Conservation (phyloP, 2,329 filamentous ascomycete species). For the Monilinia fructigena region DNA sequence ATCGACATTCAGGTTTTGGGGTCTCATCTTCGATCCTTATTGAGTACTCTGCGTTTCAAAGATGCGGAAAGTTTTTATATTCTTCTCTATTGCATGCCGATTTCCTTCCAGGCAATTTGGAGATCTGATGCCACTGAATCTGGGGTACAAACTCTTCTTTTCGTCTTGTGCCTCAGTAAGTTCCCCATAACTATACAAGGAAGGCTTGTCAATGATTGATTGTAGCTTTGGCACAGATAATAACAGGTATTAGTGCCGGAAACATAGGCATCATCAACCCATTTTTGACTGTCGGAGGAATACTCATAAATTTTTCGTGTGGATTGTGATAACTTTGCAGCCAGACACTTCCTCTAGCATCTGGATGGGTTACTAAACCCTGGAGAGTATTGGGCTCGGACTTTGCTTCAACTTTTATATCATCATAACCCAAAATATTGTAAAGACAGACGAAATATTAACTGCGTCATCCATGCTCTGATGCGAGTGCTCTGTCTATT, state of each 20-base stretch:
- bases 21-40: no score
- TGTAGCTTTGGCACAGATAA: background rate
- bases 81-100: slow-evolving; percentile 38
- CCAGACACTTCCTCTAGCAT: background rate
- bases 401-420: no score
- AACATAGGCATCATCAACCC: background rate
- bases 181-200: background rate
- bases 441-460: no score
- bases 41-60: background rate
- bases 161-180: background rate
- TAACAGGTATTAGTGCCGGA: background rate
- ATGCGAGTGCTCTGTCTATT: no score
- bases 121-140: slow-evolving; percentile 35
- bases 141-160: slow-evolving; percentile 42
- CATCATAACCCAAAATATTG: no score
- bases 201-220: background rate
- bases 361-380: no score
- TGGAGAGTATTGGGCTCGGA: no score
- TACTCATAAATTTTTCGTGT: background rate
- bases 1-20: no score
- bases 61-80: slow-evolving; percentile 44
- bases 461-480: no score
- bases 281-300: background rate
- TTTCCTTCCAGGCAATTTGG: slow-evolving; percentile 47
- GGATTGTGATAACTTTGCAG: background rate